phyloP scores from a whole-genome alignment of 2,329 filamentous ascomycete species.

The Fusarium sp. region DNA sequence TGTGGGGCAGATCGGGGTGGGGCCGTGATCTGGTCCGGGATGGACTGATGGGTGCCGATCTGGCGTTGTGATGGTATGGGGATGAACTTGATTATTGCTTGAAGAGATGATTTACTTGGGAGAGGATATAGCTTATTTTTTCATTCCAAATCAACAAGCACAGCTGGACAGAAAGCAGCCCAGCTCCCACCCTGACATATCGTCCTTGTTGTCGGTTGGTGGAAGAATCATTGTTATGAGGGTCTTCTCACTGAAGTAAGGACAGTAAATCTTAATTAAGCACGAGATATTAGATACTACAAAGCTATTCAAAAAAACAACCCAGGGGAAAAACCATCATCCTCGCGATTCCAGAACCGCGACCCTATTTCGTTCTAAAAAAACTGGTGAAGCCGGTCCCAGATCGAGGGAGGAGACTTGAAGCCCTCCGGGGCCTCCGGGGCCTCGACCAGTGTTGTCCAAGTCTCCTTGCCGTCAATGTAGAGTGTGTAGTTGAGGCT shows the following conservation, averaged over 20 bases:
- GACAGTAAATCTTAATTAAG: neutral
- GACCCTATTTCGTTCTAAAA: constrained; percentile 11
- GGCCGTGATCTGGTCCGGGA: constrained; percentile 7
- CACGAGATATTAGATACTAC: constrained; percentile 11
- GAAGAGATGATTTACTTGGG: neutral
- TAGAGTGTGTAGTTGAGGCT: constrained; percentile 84
- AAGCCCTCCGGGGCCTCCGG: constrained; percentile 47
- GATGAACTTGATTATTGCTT: neutral
- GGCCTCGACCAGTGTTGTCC: constrained; percentile 72
- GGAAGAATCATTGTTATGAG: neutral
- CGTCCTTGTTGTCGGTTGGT: neutral
- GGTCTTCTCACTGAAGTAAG: neutral
- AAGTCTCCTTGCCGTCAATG: constrained; percentile 82
- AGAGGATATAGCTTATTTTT: neutral
- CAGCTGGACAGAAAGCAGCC: neutral
- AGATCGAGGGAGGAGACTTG: constrained; percentile 56
- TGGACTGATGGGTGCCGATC: neutral
- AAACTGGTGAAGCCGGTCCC: constrained; percentile 55
- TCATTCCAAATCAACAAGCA: neutral
- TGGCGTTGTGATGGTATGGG: neutral
- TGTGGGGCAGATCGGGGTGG: constrained; percentile 15
- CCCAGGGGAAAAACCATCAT: neutral
- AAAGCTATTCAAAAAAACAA: neutral
- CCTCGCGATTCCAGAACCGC: neutral
- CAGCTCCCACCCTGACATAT: neutral